Conservation (phyloP, 2,329 filamentous ascomycete species). For the Pseudogymnoascus sp. region DNA sequence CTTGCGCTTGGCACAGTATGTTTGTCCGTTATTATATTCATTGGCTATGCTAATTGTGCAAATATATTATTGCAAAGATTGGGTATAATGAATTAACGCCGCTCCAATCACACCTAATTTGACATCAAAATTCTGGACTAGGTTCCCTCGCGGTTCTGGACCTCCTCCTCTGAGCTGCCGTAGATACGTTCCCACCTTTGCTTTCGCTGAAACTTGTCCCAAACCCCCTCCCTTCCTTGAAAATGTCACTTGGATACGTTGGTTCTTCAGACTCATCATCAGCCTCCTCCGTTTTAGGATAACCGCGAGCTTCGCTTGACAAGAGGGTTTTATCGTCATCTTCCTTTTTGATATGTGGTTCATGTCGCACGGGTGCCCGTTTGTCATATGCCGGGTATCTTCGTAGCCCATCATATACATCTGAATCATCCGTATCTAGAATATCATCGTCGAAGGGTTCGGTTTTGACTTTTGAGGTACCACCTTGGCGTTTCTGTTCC, state of each 20-base stretch:
- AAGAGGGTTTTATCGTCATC: constrained; percentile 22
- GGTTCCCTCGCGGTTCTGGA: constrained; percentile 11
- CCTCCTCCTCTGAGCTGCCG: constrained; percentile 22
- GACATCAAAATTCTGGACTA: background rate
- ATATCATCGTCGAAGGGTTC: constrained; percentile 19
- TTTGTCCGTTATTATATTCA: background rate
- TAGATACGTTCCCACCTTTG: constrained; percentile 18
- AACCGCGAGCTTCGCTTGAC: constrained; percentile 22
- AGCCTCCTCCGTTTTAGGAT: constrained; percentile 34
- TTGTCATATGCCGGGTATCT: constrained; percentile 38
- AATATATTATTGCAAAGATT: background rate
- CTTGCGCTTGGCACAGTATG: background rate
- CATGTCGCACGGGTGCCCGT: constrained; percentile 36
- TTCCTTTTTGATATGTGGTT: constrained; percentile 24
- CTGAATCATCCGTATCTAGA: constrained; percentile 25
- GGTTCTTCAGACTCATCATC: constrained; percentile 41
- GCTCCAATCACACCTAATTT: background rate
- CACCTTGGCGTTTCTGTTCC: constrained; percentile 19
- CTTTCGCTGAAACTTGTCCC: constrained; percentile 47
- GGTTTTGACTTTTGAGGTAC: constrained; percentile 20
- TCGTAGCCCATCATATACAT: constrained; percentile 36
- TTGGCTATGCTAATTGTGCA: background rate
- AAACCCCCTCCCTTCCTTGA: constrained; percentile 33
- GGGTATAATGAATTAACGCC: constrained; percentile 2
- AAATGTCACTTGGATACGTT: constrained; percentile 25